Evolutionary conservation across 129 eudicot species (phyloP).

Genomic region (Escallonia rubra): DNA sequence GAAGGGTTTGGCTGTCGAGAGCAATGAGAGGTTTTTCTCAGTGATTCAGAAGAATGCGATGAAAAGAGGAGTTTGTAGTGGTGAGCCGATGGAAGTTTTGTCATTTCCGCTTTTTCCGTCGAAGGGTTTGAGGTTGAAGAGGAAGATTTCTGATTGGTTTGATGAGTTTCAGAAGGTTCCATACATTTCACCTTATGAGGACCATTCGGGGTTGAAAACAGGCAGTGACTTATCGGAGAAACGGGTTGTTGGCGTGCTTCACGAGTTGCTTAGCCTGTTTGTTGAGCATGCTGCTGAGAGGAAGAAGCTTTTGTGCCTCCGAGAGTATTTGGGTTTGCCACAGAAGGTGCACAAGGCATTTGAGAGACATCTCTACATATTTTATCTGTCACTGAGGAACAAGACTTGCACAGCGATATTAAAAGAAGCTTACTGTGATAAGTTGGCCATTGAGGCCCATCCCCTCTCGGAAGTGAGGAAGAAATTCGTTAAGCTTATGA

Average conservation of each 20-base stretch:
- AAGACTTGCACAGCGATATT: slow-evolving; percentile 67
- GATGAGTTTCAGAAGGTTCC: slow-evolving; percentile 66
- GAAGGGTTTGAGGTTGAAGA: slow-evolving; percentile 67
- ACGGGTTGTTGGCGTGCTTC: slow-evolving; percentile 69
- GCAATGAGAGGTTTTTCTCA: slow-evolving; percentile 28
- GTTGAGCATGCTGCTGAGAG: slow-evolving; percentile 80
- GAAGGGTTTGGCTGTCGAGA: slow-evolving; percentile 50
- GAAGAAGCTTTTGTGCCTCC: slow-evolving; percentile 57
- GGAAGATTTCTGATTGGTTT: slow-evolving; percentile 70
- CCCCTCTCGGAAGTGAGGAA: slow-evolving; percentile 65
- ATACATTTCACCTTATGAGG: slow-evolving; percentile 68
- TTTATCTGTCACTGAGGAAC: slow-evolving; percentile 64
- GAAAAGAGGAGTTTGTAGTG: slow-evolving; percentile 45
- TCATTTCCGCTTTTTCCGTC: slow-evolving; percentile 75
- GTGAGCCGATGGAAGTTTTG: slow-evolving; percentile 34
- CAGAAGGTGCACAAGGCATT: slow-evolving; percentile 83
- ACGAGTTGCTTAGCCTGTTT: slow-evolving; percentile 75
- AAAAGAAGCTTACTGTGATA: slow-evolving; percentile 66
- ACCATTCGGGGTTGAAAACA: slow-evolving; percentile 32
- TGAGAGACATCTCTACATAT: slow-evolving; percentile 75
- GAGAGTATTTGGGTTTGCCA: slow-evolving; percentile 67
- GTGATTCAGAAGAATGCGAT: slow-evolving; percentile 53
- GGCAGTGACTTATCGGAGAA: slow-evolving; percentile 74
- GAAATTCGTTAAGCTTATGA: slow-evolving; percentile 55
- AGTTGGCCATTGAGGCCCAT: slow-evolving; percentile 43